These are phyloP conservation scores for Yamadazyma dendronema DNA, from an alignment of 1,139 yeast species.

Conservation along the genomic window DNA sequence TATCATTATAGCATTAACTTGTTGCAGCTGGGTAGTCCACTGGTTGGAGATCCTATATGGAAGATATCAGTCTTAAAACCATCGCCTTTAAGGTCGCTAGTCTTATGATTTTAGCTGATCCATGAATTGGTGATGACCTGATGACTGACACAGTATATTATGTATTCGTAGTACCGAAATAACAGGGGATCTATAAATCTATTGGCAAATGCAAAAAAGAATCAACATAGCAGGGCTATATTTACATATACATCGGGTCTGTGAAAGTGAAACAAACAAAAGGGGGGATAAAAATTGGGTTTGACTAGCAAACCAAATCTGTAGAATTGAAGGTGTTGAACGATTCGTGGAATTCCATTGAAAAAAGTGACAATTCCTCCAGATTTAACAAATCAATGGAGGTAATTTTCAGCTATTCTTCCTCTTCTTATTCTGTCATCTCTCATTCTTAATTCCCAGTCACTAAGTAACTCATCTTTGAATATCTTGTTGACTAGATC, in stretches of 20 bases:
- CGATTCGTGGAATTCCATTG: too few relatives aligned
- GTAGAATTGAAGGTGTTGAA: too few relatives aligned
- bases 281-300: too few relatives aligned
- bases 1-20: slow-evolving; percentile 9
- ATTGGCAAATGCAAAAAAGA: background rate
- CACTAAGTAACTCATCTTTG: slow-evolving; percentile 29
- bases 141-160: slow-evolving; percentile 60
- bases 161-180: background rate
- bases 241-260: background rate
- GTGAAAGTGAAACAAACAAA: too few relatives aligned
- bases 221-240: background rate
- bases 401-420: slow-evolving; percentile 45
- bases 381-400: too few relatives aligned
- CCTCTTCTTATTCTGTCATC: slow-evolving; percentile 43
- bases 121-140: slow-evolving; percentile 81
- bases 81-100: slow-evolving; percentile 89
- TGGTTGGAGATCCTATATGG: slow-evolving; percentile 10
- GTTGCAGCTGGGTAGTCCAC: slow-evolving; percentile 8
- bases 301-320: too few relatives aligned
- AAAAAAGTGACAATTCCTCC: too few relatives aligned
- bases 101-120: slow-evolving; percentile 49
- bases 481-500: slow-evolving; percentile 31
- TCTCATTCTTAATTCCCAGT: slow-evolving; percentile 28
- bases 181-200: slow-evolving; percentile 1
- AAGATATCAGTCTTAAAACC: slow-evolving; percentile 58